Evolutionary conservation across 2,329 filamentous ascomycete genomes (phyloP).

Genomic region (Botrytis sinoallii): DNA sequence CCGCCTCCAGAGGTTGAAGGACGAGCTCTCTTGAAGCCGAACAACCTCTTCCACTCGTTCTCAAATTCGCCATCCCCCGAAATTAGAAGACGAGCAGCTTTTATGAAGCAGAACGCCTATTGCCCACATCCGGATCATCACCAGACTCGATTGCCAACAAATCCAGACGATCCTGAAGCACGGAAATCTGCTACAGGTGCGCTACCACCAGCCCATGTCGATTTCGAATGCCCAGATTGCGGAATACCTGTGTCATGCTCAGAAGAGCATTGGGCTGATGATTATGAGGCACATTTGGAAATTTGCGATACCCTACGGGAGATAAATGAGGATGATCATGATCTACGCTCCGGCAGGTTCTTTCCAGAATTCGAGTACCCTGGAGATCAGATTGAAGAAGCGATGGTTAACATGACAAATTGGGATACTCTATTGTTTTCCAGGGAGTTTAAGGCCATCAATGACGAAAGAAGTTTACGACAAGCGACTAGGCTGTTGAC

Average conservation of each 20-base stretch:
- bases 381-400: slow-evolving; percentile 84
- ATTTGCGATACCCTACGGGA: slow-evolving; percentile 88
- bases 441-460: slow-evolving; percentile 84
- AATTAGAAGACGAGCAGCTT: slow-evolving; percentile 82
- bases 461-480: slow-evolving; percentile 84
- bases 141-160: slow-evolving; percentile 65
- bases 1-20: slow-evolving; percentile 27
- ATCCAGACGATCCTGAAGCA: slow-evolving; percentile 61
- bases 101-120: slow-evolving; percentile 88
- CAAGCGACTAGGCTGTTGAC: slow-evolving; percentile 92
- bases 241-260: slow-evolving; percentile 92
- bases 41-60: slow-evolving; percentile 93
- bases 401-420: slow-evolving; percentile 93
- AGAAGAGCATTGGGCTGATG: slow-evolving; percentile 91
- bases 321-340: slow-evolving; percentile 98
- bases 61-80: slow-evolving; percentile 83
- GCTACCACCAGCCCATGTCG: slow-evolving; percentile 73
- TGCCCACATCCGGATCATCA: slow-evolving; percentile 89
- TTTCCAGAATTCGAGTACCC: slow-evolving; percentile 95
- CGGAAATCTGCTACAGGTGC: slow-evolving; percentile 53
- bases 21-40: slow-evolving; percentile 43
- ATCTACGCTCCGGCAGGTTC: slow-evolving; percentile 82
- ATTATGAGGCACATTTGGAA: slow-evolving; percentile 89
- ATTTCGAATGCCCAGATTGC: slow-evolving; percentile 95
- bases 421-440: slow-evolving; percentile 98